Evolutionary conservation across 1,284 basidiomycete genomes (phyloP).

Genomic region (Stereum hirsutum): DNA sequence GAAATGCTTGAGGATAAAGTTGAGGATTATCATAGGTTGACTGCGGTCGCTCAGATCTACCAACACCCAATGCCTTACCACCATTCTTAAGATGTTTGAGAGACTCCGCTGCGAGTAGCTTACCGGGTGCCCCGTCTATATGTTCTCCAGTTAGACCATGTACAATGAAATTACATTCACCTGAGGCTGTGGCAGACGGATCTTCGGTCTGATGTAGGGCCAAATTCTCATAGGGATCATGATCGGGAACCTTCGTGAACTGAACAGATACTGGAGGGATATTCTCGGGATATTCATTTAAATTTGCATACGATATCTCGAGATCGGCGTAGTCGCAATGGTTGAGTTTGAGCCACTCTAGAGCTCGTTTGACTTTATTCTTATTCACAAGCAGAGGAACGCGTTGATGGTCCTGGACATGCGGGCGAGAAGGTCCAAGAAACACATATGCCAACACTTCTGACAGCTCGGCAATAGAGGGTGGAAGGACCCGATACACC

Average conservation of each 20-base stretch:
- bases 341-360: conserved; percentile 23
- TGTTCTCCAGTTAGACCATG: not conserved
- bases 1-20: conserved; percentile 20
- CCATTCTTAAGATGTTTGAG: conserved; percentile 13
- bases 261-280: too few species aligned
- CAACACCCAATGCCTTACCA: conserved; percentile 13
- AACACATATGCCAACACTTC: conserved; percentile 10
- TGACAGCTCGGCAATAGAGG: conserved; percentile 4
- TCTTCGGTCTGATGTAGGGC: too few species aligned
- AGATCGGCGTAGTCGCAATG: conserved; percentile 19
- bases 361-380: conserved; percentile 10
- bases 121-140: not conserved
- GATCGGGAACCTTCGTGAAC: too few species aligned
- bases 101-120: conserved; percentile 9
- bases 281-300: conserved; percentile 14
- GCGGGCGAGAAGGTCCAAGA: conserved; percentile 12
- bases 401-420: conserved; percentile 14
- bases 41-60: conserved; percentile 9
- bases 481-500: conserved; percentile 6
- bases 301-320: conserved; percentile 16
- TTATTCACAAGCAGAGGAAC: conserved; percentile 18
- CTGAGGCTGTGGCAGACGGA: too few species aligned
- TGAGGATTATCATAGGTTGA: conserved; percentile 17
- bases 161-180: conserved; percentile 6
- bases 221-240: too few species aligned